Conservation (phyloP, 306 rosid genomes). For the Sophora flavescens region DNA sequence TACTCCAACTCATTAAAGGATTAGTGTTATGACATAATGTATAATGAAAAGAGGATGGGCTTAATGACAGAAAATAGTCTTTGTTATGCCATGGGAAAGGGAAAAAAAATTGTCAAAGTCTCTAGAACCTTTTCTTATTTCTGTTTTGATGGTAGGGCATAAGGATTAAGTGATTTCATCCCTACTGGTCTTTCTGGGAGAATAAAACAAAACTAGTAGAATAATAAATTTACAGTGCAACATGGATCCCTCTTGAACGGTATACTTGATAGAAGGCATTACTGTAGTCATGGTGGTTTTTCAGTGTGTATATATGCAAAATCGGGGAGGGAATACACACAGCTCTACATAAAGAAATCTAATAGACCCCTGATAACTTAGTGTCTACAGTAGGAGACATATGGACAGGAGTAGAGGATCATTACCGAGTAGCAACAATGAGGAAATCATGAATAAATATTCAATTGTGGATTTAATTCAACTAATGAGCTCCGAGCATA, state of each 20-base stretch:
- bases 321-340: not conserved
- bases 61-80: not conserved
- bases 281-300: not conserved
- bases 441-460: too few relatives aligned
- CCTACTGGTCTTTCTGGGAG: not conserved
- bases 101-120: not conserved
- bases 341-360: not conserved
- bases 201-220: not conserved
- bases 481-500: too few relatives aligned
- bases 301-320: not conserved
- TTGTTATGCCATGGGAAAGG: not conserved
- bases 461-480: too few relatives aligned
- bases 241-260: constrained; percentile 6
- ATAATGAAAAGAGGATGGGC: not conserved
- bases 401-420: too few relatives aligned
- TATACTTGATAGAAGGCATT: not conserved
- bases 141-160: constrained; percentile 4
- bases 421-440: too few relatives aligned
- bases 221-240: not conserved
- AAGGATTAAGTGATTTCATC: constrained; percentile 9
- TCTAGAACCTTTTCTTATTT: constrained; percentile 2
- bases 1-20: not conserved
- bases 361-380: too few relatives aligned
- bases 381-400: too few relatives aligned
- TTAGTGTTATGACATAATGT: not conserved